Conservation (phyloP, 495 filamentous ascomycete genomes). For the Daldinia decipiens region DNA sequence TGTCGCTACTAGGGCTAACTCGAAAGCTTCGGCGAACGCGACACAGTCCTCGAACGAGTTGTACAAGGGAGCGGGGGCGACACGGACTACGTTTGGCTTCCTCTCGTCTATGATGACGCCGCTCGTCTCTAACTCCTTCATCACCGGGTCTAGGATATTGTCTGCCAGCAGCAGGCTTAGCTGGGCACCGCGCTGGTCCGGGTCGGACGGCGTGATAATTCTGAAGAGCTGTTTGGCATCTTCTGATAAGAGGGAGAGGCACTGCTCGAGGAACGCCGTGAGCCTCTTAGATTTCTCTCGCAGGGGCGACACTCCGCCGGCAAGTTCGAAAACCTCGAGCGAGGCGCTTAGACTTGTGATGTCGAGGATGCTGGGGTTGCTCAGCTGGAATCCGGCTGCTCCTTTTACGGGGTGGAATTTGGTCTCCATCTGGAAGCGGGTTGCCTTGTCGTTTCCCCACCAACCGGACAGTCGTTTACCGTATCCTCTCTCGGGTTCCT, state of each 20-base stretch:
- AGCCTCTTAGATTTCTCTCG: conserved; percentile 78
- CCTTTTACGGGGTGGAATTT: conserved; percentile 77
- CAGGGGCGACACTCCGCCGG: conserved; percentile 72
- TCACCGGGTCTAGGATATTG: conserved; percentile 74
- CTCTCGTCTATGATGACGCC: conserved; percentile 89
- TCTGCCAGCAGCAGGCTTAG: conserved; percentile 76
- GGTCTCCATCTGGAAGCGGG: conserved; percentile 82
- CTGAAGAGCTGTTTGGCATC: conserved; percentile 65
- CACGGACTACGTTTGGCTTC: conserved; percentile 87
- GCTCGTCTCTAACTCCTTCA: conserved; percentile 71
- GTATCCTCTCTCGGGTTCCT: conserved; percentile 54
- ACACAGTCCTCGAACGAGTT: conserved; percentile 85
- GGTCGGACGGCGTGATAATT: conserved; percentile 83
- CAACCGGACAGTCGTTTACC: conserved; percentile 78
- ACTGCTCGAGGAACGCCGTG: conserved; percentile 82
- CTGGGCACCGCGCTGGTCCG: conserved; percentile 82
- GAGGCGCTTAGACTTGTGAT: conserved; percentile 77
- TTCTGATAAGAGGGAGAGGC: conserved; percentile 62
- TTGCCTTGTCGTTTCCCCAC: conserved; percentile 86
- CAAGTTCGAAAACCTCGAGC: conserved; percentile 79
- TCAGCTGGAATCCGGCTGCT: conserved; percentile 75
- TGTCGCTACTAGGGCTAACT: conserved; percentile 58
- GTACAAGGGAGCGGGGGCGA: conserved; percentile 92
- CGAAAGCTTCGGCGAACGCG: conserved; percentile 74
- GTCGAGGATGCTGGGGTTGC: conserved; percentile 74